A percentile compares a stretch with the other conserved stretches of the same genome.
phyloP scores from a whole-genome alignment of 2,329 filamentous ascomycete genomes.

The Colletotrichum sansevieriae region DNA sequence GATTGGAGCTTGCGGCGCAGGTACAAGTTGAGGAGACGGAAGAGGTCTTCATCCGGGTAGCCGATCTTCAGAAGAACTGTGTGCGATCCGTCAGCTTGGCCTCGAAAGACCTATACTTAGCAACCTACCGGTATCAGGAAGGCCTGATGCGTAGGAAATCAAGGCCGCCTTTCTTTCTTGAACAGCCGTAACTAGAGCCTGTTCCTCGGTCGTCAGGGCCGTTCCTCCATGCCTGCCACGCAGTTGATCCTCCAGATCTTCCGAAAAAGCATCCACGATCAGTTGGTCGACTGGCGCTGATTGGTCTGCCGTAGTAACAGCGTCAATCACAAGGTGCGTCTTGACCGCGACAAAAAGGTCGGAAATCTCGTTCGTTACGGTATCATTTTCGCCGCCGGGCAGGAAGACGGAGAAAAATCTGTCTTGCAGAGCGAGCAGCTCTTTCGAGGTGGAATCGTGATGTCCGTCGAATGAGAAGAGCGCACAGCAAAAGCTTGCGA shows the following conservation, averaged over 20 bases:
- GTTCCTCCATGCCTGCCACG: slow-evolving; percentile 50
- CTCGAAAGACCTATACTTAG: slow-evolving; percentile 49
- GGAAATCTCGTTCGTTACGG: slow-evolving; percentile 56
- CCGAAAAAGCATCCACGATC: slow-evolving; percentile 68
- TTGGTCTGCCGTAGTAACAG: slow-evolving; percentile 62
- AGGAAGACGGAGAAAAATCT: slow-evolving; percentile 59
- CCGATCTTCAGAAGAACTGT: slow-evolving; percentile 38
- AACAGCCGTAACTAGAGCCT: slow-evolving; percentile 51
- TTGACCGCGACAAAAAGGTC: slow-evolving; percentile 62
- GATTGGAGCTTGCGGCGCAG: slow-evolving; percentile 51
- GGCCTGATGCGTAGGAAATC: slow-evolving; percentile 39
- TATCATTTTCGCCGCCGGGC: slow-evolving; percentile 53
- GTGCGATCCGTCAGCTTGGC: slow-evolving; percentile 53
- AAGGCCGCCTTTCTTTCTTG: slow-evolving; percentile 52
- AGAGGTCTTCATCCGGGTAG: slow-evolving; percentile 40
- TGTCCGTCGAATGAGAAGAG: slow-evolving; percentile 56
- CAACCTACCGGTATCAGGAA: slow-evolving; percentile 39
- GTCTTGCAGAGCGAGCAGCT: slow-evolving; percentile 60
- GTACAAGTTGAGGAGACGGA: slow-evolving; percentile 51
- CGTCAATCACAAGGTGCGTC: slow-evolving; percentile 65
- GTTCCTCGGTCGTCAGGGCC: slow-evolving; percentile 52
- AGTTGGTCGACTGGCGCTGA: slow-evolving; percentile 62
- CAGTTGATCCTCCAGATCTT: slow-evolving; percentile 66
- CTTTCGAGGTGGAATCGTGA: slow-evolving; percentile 49
- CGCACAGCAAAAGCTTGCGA: slow-evolving; percentile 59